Evolutionary conservation across 495 filamentous ascomycete genomes (phyloP), one percentile per base, ranked within the genome.

Genomic region (Penicillium fimorum): DNA sequence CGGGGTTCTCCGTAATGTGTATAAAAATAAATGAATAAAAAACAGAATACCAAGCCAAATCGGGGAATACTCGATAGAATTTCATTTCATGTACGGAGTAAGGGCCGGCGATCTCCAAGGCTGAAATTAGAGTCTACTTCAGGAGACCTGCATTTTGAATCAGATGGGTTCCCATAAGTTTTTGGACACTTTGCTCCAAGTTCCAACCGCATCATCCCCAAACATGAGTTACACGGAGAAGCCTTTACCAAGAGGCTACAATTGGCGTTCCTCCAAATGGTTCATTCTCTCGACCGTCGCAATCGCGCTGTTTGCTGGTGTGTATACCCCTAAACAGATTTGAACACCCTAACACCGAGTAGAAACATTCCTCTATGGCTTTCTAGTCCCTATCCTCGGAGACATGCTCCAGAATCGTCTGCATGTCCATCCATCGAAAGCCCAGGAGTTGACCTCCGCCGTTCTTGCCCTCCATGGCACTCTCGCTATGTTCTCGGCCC

Each of bases 311-410:
- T 47, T 47, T 30, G 12, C 25, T 30, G 24, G 15, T 30, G 0
- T 47, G 29, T 17, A 6, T 25, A 20, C 9, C 24, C 27, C 7
- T 20, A 32, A 5, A 37, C 6, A 15, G 1, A n/a, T 5, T 4
- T 13, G 12, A 37, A 37, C 13, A 33, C 4, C 32, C 13, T 37
- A 37, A 37, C n/a, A 37, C 13, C 33, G 4, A 37, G 13, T 37
- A 59, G 60, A 64, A 24, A 56, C 48, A 0, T 64, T 64, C 29
- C 44, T 64, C 0, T 64, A 60, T 47, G 49, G 43, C 3, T 64
- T 60, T 40, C 53, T 61, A 8, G 61, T 58, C 1, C 61, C 61
- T 3, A 64, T 64, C 15, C 44, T 61, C 1, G 20, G 35, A 5
- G 48, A 48, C 13, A 64, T 64, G 53, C 7, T 64, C 13, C 17